Evolutionary conservation across 2,329 filamentous ascomycete genomes (phyloP).

Genomic region (Beauveria asiatica): DNA sequence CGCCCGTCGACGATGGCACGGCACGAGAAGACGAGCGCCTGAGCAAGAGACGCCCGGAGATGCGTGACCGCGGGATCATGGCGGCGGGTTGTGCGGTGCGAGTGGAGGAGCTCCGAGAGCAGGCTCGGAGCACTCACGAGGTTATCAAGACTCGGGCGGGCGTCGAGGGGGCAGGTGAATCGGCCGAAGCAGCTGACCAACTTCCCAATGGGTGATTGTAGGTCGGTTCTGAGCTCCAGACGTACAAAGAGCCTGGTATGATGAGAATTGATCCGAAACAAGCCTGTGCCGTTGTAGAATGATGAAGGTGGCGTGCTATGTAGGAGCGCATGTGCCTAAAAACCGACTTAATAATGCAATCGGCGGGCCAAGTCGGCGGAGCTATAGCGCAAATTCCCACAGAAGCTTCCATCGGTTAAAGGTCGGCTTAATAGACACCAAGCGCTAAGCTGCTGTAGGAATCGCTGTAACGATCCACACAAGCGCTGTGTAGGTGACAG

Average conservation of each 20-base stretch:
- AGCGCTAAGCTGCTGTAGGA: not conserved
- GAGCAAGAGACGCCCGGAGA: conserved; percentile 30
- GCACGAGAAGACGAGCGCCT: conserved; percentile 25
- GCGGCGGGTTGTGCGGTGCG: conserved; percentile 11
- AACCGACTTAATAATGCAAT: conserved; percentile 24
- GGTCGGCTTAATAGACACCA: not conserved
- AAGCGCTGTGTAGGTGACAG: not conserved
- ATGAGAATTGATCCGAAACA: not conserved
- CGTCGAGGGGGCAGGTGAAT: not conserved
- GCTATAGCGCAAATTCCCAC: conserved; percentile 19
- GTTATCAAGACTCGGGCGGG: not conserved
- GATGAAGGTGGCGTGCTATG: conserved; percentile 9
- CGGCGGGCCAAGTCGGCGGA: conserved; percentile 12
- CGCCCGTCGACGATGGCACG: conserved; percentile 15
- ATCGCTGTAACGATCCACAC: not conserved
- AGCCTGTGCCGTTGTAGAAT: conserved; percentile 1
- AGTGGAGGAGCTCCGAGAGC: conserved; percentile 10
- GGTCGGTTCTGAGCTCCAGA: not conserved
- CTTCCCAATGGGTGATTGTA: not conserved
- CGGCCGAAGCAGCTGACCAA: not conserved
- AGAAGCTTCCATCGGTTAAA: conserved; percentile 24
- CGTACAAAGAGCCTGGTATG: not conserved
- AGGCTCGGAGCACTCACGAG: conserved; percentile 9
- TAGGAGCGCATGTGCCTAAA: conserved; percentile 3
- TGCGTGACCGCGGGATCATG: conserved; percentile 35